Evolutionary conservation across 129 eudicot species (phyloP), one percentile per base, ranked within the genome.

Genomic region (Lactuca sativa): DNA sequence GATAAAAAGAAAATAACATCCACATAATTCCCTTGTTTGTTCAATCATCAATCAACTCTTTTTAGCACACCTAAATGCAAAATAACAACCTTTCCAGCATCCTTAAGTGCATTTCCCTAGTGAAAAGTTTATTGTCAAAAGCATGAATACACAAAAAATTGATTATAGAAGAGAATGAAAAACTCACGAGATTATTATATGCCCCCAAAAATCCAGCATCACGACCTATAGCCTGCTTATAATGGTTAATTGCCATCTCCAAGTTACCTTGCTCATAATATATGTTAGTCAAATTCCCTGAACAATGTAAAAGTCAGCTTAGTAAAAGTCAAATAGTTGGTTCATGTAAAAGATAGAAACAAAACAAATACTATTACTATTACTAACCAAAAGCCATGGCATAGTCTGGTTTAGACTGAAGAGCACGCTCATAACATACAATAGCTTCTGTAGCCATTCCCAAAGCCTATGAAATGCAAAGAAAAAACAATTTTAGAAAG

Each of bases 201-300:
- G 96, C 98, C 72, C 89, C 98, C 83, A 92, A 84, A 82, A 84
- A 92, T 62, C 86, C 96, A 63, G 86, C 59, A 85, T 92, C 98
- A 70, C 84, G 81, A 58, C 86, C 51, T 62, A 92, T 86, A 65
- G 98, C 98, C 66, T 85, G 79, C 76, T 85, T 90, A 74, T 92
- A 92, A 64, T 92, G 80, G 32, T 79, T 65, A 68, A 92, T 89
- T 59, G 98, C 95, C 88, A 89, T 72, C 57, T 92, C 98, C 81
- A 92, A 82, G 79, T 86, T 90, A 37, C 95, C 88, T 84, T 92
- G 98, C 83, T 92, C 95, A 51, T 89, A 84, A 58, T 86, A 92
- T 59, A 89, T 74, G 78, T 86, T 86, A 54, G 95, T 96, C 76
- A 92, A 62, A 77, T 86, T 92, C 62, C 89, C 98, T 92, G 87